These are phyloP conservation scores for Hygrophoropsis aurantiaca DNA, from an alignment of 768 basidiomycete genomes.

Conservation along the genomic window DNA sequence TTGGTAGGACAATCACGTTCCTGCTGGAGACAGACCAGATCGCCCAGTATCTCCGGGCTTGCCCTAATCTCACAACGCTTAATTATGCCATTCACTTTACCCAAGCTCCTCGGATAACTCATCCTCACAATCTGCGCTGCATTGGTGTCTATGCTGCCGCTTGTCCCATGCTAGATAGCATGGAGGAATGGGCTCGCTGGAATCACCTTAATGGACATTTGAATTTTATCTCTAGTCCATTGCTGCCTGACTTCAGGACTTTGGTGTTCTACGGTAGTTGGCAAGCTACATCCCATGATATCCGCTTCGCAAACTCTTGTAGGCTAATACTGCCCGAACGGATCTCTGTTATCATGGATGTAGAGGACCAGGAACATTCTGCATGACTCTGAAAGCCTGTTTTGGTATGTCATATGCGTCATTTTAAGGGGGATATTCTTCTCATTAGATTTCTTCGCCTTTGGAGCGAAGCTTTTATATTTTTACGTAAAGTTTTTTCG, in stretches of 20 bases:
- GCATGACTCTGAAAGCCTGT: no score
- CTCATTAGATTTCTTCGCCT: no score
- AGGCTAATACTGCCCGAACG: conserved; percentile 26
- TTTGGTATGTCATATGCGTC: no score
- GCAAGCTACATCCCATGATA: conserved; percentile 37
- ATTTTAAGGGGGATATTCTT: no score
- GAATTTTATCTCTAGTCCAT: conserved; percentile 35
- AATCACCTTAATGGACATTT: conserved; percentile 48
- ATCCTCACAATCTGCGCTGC: conserved; percentile 37
- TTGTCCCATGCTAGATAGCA: conserved; percentile 41
- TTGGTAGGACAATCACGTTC: conserved; percentile 59
- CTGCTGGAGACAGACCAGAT: conserved; percentile 46
- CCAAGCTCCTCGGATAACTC: conserved; percentile 21
- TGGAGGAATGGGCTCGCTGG: conserved; percentile 35
- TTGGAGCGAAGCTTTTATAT: no score
- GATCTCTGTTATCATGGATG: conserved; percentile 29
- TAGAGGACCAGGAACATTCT: no score
- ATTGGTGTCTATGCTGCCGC: conserved; percentile 53
- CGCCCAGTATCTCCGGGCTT: conserved; percentile 43
- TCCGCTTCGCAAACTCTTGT: conserved; percentile 34
- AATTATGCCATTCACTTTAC: conserved; percentile 61
- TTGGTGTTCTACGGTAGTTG: conserved; percentile 57
- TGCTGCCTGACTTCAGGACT: conserved; percentile 45
- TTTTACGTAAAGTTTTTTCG: no score
- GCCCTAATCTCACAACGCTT: conserved; percentile 47